Base-by-base conservation (phyloP, 768 basidiomycete genomes). In the Steccherinum ochraceum region DNA sequence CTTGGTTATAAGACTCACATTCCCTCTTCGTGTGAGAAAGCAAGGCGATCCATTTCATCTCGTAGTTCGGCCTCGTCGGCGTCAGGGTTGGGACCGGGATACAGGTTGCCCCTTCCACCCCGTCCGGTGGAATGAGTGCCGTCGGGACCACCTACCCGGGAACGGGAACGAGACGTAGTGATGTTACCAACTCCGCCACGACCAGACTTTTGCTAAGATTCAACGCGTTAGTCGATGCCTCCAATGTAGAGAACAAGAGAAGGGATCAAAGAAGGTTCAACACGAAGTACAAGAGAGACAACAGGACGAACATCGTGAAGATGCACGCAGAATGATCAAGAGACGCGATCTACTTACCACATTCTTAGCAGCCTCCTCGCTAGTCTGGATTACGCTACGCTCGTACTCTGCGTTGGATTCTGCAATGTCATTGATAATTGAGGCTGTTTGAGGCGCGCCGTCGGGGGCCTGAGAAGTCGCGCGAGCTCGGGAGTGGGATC, bases 141-240 rank as follows among this genome's bases (percentile, higher is more conserved):
- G 49, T 45, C 55, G 48, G 10, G 66, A 62, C 4, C 27, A 42
- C 44, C 25, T 46, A 68, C 77, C 20, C 73, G 65, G 42, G 75
- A 74, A 24, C 74, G 77, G 16, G 81, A 81, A 41, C 77, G 76
- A 7, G 72, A 66, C n/a, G 59, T 64, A 40, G 67, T 81, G 48
- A 93, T 82, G 74, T 94, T 94, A 1, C 91, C 92, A 3, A 77
- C 78, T n/a, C 92, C 92, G 26, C 92, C 92, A 45, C 91, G 81
- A 5, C 92, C 92, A 26, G 77, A 78, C 2, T 81, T 84, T 53
- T 70, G 85, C 64, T 79, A 69, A 75, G 76, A 19, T n/a, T n/a
- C n/a, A n/a, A n/a, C n/a, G n/a, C n/a, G n/a, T n/a, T n/a, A n/a
- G n/a, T n/a, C n/a, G n/a, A n/a, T n/a, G n/a, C n/a, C n/a, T n/a